phyloP scores from a whole-genome alignment of 768 basidiomycete genomes.

The Mycena epipterygia region DNA sequence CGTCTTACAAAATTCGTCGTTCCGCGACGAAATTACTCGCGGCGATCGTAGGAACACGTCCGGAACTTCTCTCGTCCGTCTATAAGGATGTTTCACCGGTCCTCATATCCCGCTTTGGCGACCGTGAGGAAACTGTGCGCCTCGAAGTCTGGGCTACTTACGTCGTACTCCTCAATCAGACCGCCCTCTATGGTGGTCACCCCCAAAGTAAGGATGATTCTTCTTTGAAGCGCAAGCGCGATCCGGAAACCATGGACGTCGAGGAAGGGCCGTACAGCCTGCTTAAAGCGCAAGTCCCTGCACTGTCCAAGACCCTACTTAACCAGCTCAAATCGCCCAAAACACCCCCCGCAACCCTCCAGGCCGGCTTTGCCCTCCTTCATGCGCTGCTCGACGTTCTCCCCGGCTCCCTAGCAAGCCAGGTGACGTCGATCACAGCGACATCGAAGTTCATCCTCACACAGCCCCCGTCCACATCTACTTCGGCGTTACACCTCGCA shows the following conservation, averaged over 20 bases:
- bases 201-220: conserved; percentile 66
- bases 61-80: conserved; percentile 83
- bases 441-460: conserved; percentile 76
- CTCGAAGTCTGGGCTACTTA: conserved; percentile 95
- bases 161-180: conserved; percentile 85
- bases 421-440: conserved; percentile 72
- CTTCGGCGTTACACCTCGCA: conserved; percentile 86
- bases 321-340: conserved; percentile 89
- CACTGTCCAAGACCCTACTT: conserved; percentile 84
- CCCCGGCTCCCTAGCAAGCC: conserved; percentile 83
- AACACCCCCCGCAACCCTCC: conserved; percentile 81
- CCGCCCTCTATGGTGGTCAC: conserved; percentile 80
- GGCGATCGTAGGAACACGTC: conserved; percentile 89
- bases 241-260: conserved; percentile 79
- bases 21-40: conserved; percentile 92
- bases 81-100: conserved; percentile 91
- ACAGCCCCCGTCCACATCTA: conserved; percentile 78
- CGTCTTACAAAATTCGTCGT: conserved; percentile 96
- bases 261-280: conserved; percentile 82
- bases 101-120: conserved; percentile 91
- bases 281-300: conserved; percentile 81
- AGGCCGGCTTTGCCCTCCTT: conserved; percentile 88
- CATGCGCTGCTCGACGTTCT: conserved; percentile 83
- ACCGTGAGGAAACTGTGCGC: conserved; percentile 95
- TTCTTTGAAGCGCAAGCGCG: conserved; percentile 80